Conservation (phyloP, 371 early-diverging fungal species). For the Gilbertella persicaria region DNA sequence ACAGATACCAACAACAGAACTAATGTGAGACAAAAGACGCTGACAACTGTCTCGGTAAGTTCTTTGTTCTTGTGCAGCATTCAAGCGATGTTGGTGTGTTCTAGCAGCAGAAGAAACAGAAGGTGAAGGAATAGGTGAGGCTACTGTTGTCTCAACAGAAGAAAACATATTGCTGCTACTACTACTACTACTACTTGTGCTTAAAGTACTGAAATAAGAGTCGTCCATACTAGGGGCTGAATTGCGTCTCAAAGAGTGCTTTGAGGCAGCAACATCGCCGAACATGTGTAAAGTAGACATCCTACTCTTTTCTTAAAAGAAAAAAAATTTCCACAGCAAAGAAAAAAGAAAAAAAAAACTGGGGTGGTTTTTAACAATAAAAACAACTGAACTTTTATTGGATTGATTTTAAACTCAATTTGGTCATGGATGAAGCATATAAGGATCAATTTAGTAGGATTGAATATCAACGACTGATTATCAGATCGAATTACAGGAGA, state of each 20-base stretch:
- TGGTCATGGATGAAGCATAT: too few relatives aligned
- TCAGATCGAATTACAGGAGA: too few relatives aligned
- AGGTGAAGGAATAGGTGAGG: slow-evolving; percentile 28
- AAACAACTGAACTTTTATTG: too few relatives aligned
- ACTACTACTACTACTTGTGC: not conserved
- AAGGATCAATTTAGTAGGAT: too few relatives aligned
- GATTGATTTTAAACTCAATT: too few relatives aligned
- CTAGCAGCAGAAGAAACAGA: slow-evolving; percentile 27
- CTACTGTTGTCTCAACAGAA: slow-evolving; percentile 3
- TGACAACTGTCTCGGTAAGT: slow-evolving; percentile 73
- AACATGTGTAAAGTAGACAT: too few relatives aligned
- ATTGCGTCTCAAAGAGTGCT: slow-evolving; percentile 31
- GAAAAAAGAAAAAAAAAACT: too few relatives aligned
- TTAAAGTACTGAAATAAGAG: slow-evolving; percentile 15
- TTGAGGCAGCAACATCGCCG: slow-evolving; percentile 3
- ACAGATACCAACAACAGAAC: slow-evolving; percentile 58
- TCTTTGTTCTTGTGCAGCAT: slow-evolving; percentile 61
- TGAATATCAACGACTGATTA: too few relatives aligned
- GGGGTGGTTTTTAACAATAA: too few relatives aligned
- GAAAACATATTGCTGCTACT: slow-evolving; percentile 8
- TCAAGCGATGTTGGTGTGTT: slow-evolving; percentile 46
- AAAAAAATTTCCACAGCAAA: too few relatives aligned
- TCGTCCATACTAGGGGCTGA: slow-evolving; percentile 37
- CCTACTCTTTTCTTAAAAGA: too few relatives aligned
- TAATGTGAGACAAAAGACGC: slow-evolving; percentile 62